Evolutionary conservation across 805 yeast genomes (phyloP).

Genomic region (Blastobotrys attinorum): DNA sequence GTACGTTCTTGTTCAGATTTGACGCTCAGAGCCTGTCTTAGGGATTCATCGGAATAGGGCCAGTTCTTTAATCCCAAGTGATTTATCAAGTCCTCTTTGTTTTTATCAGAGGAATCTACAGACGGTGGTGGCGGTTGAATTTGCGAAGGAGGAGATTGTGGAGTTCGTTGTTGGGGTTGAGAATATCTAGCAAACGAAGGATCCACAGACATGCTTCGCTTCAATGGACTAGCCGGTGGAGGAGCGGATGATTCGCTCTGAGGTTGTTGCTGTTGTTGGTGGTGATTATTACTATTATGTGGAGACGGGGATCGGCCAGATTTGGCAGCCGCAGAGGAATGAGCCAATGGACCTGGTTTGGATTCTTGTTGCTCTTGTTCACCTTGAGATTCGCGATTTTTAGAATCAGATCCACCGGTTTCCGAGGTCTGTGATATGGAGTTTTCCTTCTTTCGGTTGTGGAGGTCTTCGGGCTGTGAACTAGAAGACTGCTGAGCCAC

Average conservation of each 20-base stretch:
- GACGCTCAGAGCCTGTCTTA: constrained; percentile 49
- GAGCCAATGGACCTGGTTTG: too few relatives aligned
- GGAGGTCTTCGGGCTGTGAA: too few relatives aligned
- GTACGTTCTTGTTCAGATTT: constrained; percentile 72
- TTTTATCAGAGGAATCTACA: not conserved
- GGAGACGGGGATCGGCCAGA: not conserved
- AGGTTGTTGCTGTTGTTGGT: not conserved
- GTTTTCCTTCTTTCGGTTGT: too few relatives aligned
- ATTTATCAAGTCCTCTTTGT: not conserved
- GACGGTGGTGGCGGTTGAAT: not conserved
- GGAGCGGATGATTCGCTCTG: not conserved
- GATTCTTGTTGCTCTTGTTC: too few relatives aligned
- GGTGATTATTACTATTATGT: not conserved
- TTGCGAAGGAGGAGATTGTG: not conserved
- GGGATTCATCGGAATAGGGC: constrained; percentile 51
- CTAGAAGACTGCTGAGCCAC: too few relatives aligned
- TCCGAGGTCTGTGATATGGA: too few relatives aligned
- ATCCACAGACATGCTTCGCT: not conserved
- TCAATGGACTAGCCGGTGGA: not conserved
- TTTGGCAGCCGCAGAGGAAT: too few relatives aligned
- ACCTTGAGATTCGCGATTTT: too few relatives aligned
- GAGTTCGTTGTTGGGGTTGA: not conserved
- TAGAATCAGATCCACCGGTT: too few relatives aligned
- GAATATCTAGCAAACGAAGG: not conserved
- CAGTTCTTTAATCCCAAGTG: constrained; percentile 33